phyloP scores from a whole-genome alignment of 768 basidiomycete species.

The Fomitopsis pulvina region DNA sequence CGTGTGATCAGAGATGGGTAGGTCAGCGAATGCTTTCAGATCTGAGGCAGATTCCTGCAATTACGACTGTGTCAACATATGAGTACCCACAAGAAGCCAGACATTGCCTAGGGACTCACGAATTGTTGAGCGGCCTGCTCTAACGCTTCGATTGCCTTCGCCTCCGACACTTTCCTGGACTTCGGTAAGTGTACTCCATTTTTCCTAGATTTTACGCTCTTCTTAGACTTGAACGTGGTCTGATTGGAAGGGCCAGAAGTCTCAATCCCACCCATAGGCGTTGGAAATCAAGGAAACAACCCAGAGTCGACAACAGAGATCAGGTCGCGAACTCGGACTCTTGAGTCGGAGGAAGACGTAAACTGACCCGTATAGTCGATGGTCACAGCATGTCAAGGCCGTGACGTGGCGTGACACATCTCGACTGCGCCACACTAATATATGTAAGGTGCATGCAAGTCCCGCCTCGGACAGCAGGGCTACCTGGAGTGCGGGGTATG shows the following conservation, averaged over 20 bases:
- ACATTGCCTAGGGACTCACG: constrained; percentile 30
- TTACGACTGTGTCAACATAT: constrained; percentile 13
- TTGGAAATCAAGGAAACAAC: no score
- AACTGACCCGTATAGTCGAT: no score
- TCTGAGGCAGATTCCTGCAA: constrained; percentile 38
- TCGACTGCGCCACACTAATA: no score
- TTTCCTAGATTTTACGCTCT: constrained; percentile 5
- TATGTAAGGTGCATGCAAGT: no score
- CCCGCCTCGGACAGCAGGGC: no score
- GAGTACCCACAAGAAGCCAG: constrained; percentile 5
- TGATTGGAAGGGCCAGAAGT: constrained; percentile 9
- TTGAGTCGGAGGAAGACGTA: no score
- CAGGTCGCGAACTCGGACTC: no score
- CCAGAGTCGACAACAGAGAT: no score
- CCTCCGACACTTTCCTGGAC: constrained; percentile 38
- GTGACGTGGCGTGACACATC: no score
- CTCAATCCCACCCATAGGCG: constrained; percentile 16
- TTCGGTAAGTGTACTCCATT: constrained; percentile 23
- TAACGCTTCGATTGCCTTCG: constrained; percentile 43
- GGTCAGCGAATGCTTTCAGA: constrained; percentile 56
- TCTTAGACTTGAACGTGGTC: constrained; percentile 8
- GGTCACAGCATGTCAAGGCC: no score
- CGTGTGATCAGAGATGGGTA: constrained; percentile 74
- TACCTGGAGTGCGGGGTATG: no score
- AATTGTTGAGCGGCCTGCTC: constrained; percentile 43